Base-by-base conservation (phyloP, 257 asterid species). In the Dorcoceras hygrometricum region DNA sequence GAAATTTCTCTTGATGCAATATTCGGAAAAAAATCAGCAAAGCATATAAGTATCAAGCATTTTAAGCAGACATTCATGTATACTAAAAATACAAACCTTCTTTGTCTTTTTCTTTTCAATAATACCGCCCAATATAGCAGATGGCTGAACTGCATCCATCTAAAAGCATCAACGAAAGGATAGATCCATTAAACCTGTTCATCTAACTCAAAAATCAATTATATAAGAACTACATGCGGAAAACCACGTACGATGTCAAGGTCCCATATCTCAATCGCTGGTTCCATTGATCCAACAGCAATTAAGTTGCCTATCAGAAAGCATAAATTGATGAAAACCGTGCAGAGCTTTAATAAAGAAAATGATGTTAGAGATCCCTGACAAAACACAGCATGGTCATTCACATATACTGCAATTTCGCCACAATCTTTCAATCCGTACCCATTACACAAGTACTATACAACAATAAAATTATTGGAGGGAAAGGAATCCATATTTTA, bases 181-280 rank as follows among this genome's bases (percentile, higher is more conserved):
- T 51, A 18, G 20, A 39, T 65, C 24, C 63, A 62, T 70, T 51
- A 69, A 62, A 50, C 57, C 23, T 20, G 27, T 62, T n/a, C 69
- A 72, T 34, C 56, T 55, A 22, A 70, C 58, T 5, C 23, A 27
- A 25, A 51, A 59, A 23, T 16, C 29, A 34, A 62, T 68, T 24
- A 67, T 27, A 51, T 4, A 23, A 59, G 14, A 69, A 53, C 29
- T 4, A 4, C 70, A 62, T 50, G 61, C 56, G 36, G 31, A 71
- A 59, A 54, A 54, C 18, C 25, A 65, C 95, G 27, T 85, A 94
- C 97, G 51, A 90, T 82, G 63, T 90, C 97, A 69, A 94, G 97
- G 80, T 94, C 96, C 97, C 97, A 94, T 77, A 94, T 88, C 75
- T 94, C 95, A 36, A 90, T 94, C 55, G 91, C 76, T 19, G 96